phyloP scores from a whole-genome alignment of 768 basidiomycete species.

The Termitomyces sp. region DNA sequence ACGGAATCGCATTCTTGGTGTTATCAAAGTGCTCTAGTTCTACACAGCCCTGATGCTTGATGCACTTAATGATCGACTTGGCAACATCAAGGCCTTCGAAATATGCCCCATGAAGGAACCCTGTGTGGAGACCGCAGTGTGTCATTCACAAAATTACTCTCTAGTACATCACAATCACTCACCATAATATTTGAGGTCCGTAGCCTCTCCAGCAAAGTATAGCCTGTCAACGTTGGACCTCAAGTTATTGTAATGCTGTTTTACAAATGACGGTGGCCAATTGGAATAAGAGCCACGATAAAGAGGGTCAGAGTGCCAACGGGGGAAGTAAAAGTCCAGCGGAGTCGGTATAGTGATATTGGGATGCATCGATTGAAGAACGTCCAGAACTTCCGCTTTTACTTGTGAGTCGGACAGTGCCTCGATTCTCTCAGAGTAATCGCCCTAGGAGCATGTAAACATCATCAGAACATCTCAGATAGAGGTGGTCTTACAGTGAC shows the following conservation, averaged over 20 bases:
- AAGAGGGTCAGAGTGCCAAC: slow-evolving; percentile 49
- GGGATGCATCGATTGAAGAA: slow-evolving; percentile 59
- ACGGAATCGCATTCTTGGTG: slow-evolving; percentile 22
- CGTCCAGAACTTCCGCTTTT: slow-evolving; percentile 47
- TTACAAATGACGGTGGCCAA: slow-evolving; percentile 61
- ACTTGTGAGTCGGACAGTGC: slow-evolving; percentile 41
- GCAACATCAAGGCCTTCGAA: slow-evolving; percentile 45
- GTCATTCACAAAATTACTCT: not conserved
- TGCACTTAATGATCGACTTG: slow-evolving; percentile 34
- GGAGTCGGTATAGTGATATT: slow-evolving; percentile 50
- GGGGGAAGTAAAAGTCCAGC: slow-evolving; percentile 46
- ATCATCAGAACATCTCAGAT: not conserved
- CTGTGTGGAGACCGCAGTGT: slow-evolving; percentile 21
- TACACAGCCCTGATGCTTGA: slow-evolving; percentile 21
- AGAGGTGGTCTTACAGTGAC: slow-evolving; percentile 32
- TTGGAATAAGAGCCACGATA: slow-evolving; percentile 64
- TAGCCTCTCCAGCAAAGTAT: slow-evolving; percentile 64
- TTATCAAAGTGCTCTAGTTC: slow-evolving; percentile 18
- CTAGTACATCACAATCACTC: slow-evolving; percentile 8
- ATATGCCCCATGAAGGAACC: slow-evolving; percentile 57
- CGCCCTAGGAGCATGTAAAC: slow-evolving; percentile 35
- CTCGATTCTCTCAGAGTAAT: slow-evolving; percentile 57
- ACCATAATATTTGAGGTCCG: slow-evolving; percentile 55
- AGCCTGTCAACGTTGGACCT: slow-evolving; percentile 48
- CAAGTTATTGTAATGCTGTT: slow-evolving; percentile 49